A percentile compares a stretch with the other conserved stretches of the same genome.
phyloP scores from a whole-genome alignment of 306 rosid species.

The Albizia julibrissin region DNA sequence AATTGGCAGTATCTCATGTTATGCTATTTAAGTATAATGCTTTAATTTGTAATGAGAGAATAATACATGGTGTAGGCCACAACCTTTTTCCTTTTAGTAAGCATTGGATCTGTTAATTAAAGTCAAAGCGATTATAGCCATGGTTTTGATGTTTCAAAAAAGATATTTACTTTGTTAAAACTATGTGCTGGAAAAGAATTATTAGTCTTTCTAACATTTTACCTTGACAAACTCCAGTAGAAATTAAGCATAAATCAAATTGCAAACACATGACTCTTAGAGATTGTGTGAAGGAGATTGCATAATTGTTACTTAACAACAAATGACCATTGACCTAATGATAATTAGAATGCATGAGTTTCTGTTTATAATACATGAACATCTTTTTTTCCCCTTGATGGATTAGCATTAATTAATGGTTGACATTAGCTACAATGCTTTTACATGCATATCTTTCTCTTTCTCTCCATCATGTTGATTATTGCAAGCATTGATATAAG shows the following conservation, averaged over 20 bases:
- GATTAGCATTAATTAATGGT: neutral
- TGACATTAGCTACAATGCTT: too few relatives aligned
- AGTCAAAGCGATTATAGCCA: neutral
- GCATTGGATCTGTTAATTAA: too few relatives aligned
- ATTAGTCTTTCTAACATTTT: neutral
- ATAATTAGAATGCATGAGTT: too few relatives aligned
- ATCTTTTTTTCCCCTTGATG: neutral
- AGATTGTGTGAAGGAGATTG: neutral
- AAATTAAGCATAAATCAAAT: neutral
- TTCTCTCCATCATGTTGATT: too few relatives aligned
- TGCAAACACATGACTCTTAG: neutral
- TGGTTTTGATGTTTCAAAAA: neutral
- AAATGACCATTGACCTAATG: neutral
- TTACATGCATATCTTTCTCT: too few relatives aligned
- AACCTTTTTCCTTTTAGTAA: too few relatives aligned
- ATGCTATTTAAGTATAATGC: neutral
- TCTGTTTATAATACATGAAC: neutral
- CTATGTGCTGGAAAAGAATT: neutral
- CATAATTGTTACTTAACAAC: neutral
- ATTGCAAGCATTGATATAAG: neutral
- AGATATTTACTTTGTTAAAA: too few relatives aligned
- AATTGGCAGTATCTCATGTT: neutral
- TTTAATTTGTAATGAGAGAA: too few relatives aligned
- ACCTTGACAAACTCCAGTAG: neutral
- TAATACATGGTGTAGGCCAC: too few relatives aligned